Evolutionary conservation across 441 rosid species (phyloP), one percentile per base, ranked within the genome.

Genomic region (Breynia disticha): DNA sequence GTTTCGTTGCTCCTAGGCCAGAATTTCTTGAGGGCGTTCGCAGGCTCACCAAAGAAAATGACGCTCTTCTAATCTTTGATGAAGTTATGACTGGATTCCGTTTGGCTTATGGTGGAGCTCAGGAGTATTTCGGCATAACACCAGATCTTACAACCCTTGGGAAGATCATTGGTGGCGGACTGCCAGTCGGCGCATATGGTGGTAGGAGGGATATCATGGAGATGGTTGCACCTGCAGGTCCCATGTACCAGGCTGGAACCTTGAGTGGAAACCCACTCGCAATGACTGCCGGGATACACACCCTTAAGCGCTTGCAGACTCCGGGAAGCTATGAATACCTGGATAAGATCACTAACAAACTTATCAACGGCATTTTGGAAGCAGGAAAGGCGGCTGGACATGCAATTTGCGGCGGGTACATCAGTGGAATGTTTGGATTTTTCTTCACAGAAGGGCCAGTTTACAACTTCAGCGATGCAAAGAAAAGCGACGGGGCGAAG

Each of bases 71-170:
- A 21, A 81, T 88, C 57, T 88, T 86, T 13, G 97, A 88, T 49
- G 98, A 91, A 75, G 97, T 91, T 64, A 91, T 91, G 98, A 91
- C 95, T 0, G 86, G 97, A 46, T 91, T 91, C 67, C 83, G 97
- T 60, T 57, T 88, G 67, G 67, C 97, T 8, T 84, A 86, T n/a
- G 94, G 97, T 53, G 95, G 97, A 55, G 95, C 94, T 2, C 95
- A 91, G 71, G 95, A 91, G 56, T 84, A 82, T 64, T 88, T 85
- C 46, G 89, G 82, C 14, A 67, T 82, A 55, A 84, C 88, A 19
- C 95, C 97, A 0, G 95, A 93, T 61, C 68, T 93, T 45, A 75
- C 95, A 8, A 81, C 98, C 16, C 83, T 84, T 0, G 98, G 95
- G 21, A 88, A 93, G 71, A 86, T 93, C 65, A 88, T 88, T 6